Conservation (phyloP, 148 eudicot genomes). For the Rhododendron ferrugineum region DNA sequence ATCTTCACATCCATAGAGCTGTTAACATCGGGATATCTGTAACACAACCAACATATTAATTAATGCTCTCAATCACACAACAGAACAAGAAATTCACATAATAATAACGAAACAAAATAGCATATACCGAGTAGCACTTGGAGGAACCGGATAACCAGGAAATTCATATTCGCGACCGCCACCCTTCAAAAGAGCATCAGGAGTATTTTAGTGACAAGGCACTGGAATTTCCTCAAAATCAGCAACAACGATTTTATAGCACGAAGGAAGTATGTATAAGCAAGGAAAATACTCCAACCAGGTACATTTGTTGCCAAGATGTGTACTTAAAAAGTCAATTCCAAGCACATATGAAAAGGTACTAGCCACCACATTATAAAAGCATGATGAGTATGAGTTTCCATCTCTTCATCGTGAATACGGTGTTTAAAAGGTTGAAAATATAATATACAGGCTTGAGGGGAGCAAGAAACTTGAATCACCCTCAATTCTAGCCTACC, state of each 20-base stretch:
- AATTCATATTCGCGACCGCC: conserved; percentile 36
- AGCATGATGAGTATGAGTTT: neutral
- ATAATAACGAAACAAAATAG: neutral
- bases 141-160: conserved; percentile 38
- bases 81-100: neutral
- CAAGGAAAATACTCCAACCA: neutral
- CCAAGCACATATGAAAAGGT: neutral
- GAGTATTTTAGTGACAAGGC: conserved; percentile 8
- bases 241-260: neutral
- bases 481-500: neutral
- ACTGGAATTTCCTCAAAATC: neutral
- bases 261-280: neutral
- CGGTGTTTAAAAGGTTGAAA: neutral
- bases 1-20: conserved; percentile 30
- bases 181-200: conserved; percentile 29
- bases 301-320: neutral
- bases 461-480: neutral
- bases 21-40: conserved; percentile 34
- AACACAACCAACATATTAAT: neutral
- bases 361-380: neutral
- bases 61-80: neutral
- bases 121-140: conserved; percentile 46
- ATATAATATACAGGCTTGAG: neutral
- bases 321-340: neutral
- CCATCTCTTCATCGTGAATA: neutral